phyloP scores from a whole-genome alignment of 805 yeast species.

The Cephaloascus fragrans region DNA sequence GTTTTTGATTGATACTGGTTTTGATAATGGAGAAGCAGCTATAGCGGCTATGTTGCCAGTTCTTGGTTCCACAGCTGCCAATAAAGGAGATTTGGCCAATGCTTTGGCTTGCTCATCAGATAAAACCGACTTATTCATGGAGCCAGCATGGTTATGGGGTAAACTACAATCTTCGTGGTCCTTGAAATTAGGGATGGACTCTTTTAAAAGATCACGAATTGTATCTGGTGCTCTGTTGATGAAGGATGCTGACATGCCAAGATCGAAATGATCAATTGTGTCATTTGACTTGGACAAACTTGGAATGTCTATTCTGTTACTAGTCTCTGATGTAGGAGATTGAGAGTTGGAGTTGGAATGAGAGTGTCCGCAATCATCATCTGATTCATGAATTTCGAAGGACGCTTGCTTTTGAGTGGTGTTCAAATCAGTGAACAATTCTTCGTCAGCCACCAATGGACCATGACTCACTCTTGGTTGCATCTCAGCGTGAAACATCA shows the following conservation, averaged over 20 bases:
- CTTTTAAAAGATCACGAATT: constrained; percentile 20
- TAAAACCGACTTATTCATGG: constrained; percentile 19
- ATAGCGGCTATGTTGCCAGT: constrained; percentile 33
- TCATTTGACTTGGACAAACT: not conserved
- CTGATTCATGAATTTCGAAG: no score
- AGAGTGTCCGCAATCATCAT: no score
- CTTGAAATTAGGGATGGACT: constrained; percentile 6
- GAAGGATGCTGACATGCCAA: constrained; percentile 30
- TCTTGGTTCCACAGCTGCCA: constrained; percentile 53
- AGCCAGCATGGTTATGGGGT: constrained; percentile 19
- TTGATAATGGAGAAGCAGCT: constrained; percentile 19
- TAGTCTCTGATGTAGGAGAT: no score
- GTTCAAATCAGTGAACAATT: constrained; percentile 1
- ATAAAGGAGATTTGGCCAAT: constrained; percentile 42
- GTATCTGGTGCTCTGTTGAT: constrained; percentile 27
- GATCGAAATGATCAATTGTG: constrained; percentile 18
- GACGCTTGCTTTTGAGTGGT: constrained; percentile 2
- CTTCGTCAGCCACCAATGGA: constrained; percentile 4
- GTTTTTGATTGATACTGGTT: constrained; percentile 11
- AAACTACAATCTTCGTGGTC: constrained; percentile 21
- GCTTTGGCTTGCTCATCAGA: constrained; percentile 43
- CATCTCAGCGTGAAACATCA: constrained; percentile 94
- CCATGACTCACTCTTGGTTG: constrained; percentile 32
- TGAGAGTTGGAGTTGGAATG: no score
- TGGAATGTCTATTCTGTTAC: no score